These are phyloP conservation scores for Coriaria nepalensis DNA, from an alignment of 306 rosid species.

Conservation along the genomic window DNA sequence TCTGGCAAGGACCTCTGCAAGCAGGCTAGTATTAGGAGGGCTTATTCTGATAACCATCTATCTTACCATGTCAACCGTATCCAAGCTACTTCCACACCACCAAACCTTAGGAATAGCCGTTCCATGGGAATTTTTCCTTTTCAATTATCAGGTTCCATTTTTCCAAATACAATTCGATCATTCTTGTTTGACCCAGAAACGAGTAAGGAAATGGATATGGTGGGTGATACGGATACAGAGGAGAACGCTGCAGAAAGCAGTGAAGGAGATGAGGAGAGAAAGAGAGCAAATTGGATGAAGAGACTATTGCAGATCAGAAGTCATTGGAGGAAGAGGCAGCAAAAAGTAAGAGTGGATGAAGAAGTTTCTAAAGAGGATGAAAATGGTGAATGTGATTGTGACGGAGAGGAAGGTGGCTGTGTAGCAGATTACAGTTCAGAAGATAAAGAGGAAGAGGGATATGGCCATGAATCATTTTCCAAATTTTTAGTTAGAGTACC, in stretches of 20 bases:
- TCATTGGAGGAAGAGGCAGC: conserved; percentile 47
- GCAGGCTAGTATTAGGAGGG: conserved; percentile 27
- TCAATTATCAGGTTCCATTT: conserved; percentile 43
- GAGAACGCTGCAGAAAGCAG: conserved; percentile 18
- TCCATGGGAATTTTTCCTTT: conserved; percentile 48
- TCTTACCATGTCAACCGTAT: conserved; percentile 26
- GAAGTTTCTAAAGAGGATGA: conserved; percentile 13
- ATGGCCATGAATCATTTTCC: conserved; percentile 39
- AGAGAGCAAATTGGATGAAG: conserved; percentile 76
- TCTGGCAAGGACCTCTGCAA: conserved; percentile 37
- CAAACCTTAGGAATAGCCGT: conserved; percentile 34
- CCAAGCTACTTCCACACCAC: conserved; percentile 31
- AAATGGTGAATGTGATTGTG: conserved; percentile 34
- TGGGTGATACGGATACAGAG: conserved; percentile 4
- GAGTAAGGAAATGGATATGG: conserved; percentile 21
- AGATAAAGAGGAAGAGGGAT: conserved; percentile 23
- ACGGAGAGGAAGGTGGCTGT: conserved; percentile 37
- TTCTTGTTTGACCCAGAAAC: conserved; percentile 53
- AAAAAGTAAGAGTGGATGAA: conserved; percentile 25
- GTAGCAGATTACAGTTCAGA: conserved; percentile 41
- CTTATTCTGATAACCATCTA: conserved; percentile 57
- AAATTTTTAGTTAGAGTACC: conserved; percentile 45
- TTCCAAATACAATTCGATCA: conserved; percentile 45
- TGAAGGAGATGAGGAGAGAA: conserved; percentile 24
- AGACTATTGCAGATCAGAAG: conserved; percentile 75